Evolutionary conservation across 192 early-diverging fungal species (phyloP), one percentile per base, ranked within the genome.

Genomic region (Backusella australiensis): DNA sequence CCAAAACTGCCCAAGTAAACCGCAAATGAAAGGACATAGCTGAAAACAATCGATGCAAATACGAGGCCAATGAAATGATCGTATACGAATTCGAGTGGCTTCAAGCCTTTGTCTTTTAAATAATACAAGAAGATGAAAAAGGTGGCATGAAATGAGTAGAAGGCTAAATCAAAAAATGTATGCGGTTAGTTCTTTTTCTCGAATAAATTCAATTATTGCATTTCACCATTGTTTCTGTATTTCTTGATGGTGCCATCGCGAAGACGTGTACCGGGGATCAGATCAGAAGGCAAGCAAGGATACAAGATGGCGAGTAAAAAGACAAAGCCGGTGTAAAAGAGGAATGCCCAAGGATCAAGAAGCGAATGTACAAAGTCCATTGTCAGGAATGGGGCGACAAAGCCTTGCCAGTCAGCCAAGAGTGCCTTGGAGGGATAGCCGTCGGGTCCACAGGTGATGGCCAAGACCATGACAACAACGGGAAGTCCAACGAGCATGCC

Each of bases 1-100:
- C 90, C 79, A 87, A 96, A 96, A 67, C 94, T 96, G 35, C 79
- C 81, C 5, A 90, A 42, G 78, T 96, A 96, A 75, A 97, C 87
- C 87, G 88, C 87, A 19, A 92, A 44, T 2, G 95, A 88, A 46
- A 92, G 84, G 0, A 78, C 46, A 53, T 90, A 90, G 9, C 91
- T 85, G 69, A 94, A 92, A 2, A 93, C 38, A n/a, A 88, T 69
- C 15, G 93, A 89, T 5, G 95, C 87, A 15, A 89, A 75, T 49
- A 91, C 88, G 70, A 98, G 86, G 14, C 90, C 90, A 53, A 95
- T 76, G 73, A 85, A 94, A 76, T 97, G 90, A 59, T 95, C 91
- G 65, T 92, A 90, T 56, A 98, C 85, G 89, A 94, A 97, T 36
- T 96, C 76, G 66, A 96, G 89, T 11, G 93, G 93, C 39, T 68